Conservation (phyloP, 2,329 filamentous ascomycete genomes). For the Colletotrichum spaethianum region DNA sequence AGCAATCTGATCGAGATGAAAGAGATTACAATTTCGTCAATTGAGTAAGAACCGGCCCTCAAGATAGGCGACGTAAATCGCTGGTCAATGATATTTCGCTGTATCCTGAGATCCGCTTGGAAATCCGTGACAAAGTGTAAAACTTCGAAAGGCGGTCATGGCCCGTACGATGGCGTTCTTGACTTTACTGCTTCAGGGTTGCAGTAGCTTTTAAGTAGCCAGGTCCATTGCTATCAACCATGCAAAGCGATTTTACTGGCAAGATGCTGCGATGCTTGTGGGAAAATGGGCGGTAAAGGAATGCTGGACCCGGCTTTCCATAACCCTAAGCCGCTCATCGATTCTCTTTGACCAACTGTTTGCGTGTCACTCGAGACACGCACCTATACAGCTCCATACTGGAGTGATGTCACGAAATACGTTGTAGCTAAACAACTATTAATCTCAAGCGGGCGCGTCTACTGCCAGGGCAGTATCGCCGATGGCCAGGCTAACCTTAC, state of each 20-base stretch:
- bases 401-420: background rate
- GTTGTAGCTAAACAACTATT: background rate
- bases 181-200: background rate
- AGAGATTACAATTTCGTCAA: too few species aligned
- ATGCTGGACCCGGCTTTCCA: background rate
- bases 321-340: background rate
- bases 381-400: background rate
- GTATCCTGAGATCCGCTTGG: background rate
- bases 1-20: too few species aligned
- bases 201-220: too few species aligned
- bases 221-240: background rate
- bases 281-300: background rate
- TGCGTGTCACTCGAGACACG: background rate
- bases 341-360: background rate
- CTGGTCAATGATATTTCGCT: background rate
- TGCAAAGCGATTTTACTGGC: background rate
- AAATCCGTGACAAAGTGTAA: too few species aligned
- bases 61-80: background rate
- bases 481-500: background rate
- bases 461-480: slow-evolving; percentile 17
- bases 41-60: too few species aligned
- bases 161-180: background rate
- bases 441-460: slow-evolving; percentile 10
- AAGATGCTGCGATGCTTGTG: background rate
- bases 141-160: background rate